Evolutionary conservation across 352 stramenopile genomes (phyloP), one percentile per base, ranked within the genome.

Genomic region (Pythium dissimile): DNA sequence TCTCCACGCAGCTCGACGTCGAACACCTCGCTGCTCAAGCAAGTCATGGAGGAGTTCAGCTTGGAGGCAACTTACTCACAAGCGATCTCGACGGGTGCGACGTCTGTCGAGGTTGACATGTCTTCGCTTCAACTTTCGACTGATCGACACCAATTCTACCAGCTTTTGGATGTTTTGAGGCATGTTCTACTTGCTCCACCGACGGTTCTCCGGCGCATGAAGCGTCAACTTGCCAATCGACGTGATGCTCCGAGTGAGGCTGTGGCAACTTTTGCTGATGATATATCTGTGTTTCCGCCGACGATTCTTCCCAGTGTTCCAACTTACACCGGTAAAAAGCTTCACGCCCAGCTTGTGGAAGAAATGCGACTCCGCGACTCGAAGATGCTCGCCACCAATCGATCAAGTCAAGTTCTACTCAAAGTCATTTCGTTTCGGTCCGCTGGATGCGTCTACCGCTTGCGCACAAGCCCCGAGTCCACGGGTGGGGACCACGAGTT

Each of bases 21-120:
- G 5, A 66, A 48, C 12, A 66, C 78, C 2, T 57, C 62, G 7
- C 54, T 94, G 15, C 56, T 92, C 28, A 86, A 89, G 55, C 69
- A 89, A 44, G 82, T 94, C 8, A 72, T 94, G 64, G 80, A 92
- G 5, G 84, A 94, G 56, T 94, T 80, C 52, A 84, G 69, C n/a
- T 43, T 92, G 10, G 78, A 63, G 3, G 71, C 59, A 15, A 75
- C 72, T 11, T 94, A 91, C 54, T 82, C 62, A 1, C 74, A 90
- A 42, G 60, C 64, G 10, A 50, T 76, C 4, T 34, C 49, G 8
- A 83, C 69, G 9, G 67, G 68, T 8, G 67, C 75, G 3, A 90
- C 73, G 0, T 69, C 60, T 1, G 78, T 88, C 0, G 70, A 85
- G 32, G 70, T 77, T 5, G 77, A 91, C 41, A 59, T 94, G 44